phyloP scores from a whole-genome alignment of 1,139 yeast species.

The Tardiomyces depauwii region DNA sequence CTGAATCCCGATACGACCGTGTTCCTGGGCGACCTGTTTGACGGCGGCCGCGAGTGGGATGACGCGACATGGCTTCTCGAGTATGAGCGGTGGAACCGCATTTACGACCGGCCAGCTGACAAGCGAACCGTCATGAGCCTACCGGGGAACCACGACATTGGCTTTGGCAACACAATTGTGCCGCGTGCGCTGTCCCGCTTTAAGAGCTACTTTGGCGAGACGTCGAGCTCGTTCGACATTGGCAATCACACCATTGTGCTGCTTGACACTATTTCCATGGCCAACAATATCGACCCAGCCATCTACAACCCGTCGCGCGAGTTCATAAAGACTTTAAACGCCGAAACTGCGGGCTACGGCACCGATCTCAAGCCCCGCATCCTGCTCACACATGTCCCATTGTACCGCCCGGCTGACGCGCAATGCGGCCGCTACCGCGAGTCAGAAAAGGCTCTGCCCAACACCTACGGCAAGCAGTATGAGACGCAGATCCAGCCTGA shows the following conservation, averaged over 20 bases:
- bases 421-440: slow-evolving; percentile 64
- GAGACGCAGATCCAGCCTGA: slow-evolving; percentile 61
- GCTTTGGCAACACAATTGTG: slow-evolving; percentile 62
- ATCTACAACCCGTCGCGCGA: slow-evolving; percentile 33
- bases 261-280: slow-evolving; percentile 71
- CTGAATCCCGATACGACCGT: slow-evolving; percentile 68
- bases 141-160: slow-evolving; percentile 96
- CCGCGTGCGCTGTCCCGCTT: slow-evolving; percentile 51
- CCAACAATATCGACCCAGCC: slow-evolving; percentile 35
- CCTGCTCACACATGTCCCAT: slow-evolving; percentile 69
- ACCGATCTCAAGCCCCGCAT: slow-evolving; percentile 42
- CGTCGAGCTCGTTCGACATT: slow-evolving; percentile 42
- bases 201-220: slow-evolving; percentile 57
- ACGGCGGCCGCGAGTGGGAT: slow-evolving; percentile 89
- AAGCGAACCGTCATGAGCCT: slow-evolving; percentile 42
- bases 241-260: slow-evolving; percentile 75
- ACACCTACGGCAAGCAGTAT: slow-evolving; percentile 63
- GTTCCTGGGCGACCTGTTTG: slow-evolving; percentile 85
- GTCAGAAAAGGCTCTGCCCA: slow-evolving; percentile 41
- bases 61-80: slow-evolving; percentile 65
- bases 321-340: slow-evolving; percentile 27
- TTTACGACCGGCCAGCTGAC: slow-evolving; percentile 42
- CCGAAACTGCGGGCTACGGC: slow-evolving; percentile 9
- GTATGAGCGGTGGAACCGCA: slow-evolving; percentile 48
- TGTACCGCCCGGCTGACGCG: slow-evolving; percentile 47